phyloP scores from a whole-genome alignment of 176 grass and related monocot species.

The Leersia perrieri region DNA sequence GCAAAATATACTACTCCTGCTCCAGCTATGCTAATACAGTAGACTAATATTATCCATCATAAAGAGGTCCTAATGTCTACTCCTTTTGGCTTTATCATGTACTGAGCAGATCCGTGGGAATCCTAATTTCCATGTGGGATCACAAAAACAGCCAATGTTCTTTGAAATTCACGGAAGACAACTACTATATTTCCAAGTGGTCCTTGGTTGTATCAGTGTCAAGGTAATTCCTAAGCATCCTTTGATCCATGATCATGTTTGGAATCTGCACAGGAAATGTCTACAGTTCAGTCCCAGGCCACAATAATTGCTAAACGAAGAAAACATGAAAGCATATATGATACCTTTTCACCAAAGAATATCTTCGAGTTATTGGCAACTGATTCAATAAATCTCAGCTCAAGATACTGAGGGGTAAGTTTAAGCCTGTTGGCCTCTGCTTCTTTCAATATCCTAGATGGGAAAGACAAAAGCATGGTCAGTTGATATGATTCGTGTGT shows the following conservation, averaged over 20 bases:
- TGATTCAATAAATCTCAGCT: constrained; percentile 94
- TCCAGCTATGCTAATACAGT: constrained; percentile 21
- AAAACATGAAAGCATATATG: not conserved
- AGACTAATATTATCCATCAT: not conserved
- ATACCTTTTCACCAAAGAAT: constrained; percentile 96
- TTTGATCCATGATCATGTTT: constrained; percentile 36
- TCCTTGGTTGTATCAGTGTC: constrained; percentile 24
- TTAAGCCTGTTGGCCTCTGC: constrained; percentile 92
- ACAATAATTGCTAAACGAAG: constrained; percentile 7
- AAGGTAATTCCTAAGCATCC: constrained; percentile 25
- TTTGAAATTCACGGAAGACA: constrained; percentile 4
- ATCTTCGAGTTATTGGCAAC: constrained; percentile 96
- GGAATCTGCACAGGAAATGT: constrained; percentile 27
- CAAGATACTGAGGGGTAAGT: constrained; percentile 86
- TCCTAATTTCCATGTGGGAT: constrained; percentile 17
- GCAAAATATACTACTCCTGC: not conserved
- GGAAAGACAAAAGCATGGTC: constrained; percentile 16
- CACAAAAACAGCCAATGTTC: constrained; percentile 1
- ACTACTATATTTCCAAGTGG: constrained; percentile 21
- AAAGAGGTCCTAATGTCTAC: not conserved
- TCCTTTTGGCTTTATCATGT: constrained; percentile 8
- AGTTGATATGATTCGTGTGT: not conserved
- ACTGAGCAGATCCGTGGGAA: not conserved
- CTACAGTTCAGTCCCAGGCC: not conserved
- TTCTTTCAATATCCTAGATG: constrained; percentile 76